Percentiles rank a stretch among this genome's conserved stretches.
Conservation (phyloP, 257 asterid species). For the Solanum dulcamara region DNA sequence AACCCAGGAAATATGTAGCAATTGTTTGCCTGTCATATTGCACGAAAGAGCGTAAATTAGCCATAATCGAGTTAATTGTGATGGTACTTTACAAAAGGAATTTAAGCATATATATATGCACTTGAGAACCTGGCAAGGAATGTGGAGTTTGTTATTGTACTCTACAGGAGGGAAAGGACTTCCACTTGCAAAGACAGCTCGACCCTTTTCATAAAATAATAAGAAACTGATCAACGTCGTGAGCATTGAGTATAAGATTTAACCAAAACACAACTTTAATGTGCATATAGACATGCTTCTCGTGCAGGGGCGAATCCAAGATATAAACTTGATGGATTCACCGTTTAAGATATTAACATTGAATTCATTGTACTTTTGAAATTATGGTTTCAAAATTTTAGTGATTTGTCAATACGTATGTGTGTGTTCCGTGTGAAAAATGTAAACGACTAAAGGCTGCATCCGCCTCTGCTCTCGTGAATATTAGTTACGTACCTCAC, state of each 20-base stretch:
- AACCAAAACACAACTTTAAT: not conserved
- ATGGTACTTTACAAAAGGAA: not conserved
- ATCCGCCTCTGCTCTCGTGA: not conserved
- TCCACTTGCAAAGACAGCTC: slow-evolving; percentile 80
- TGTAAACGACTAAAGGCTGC: not conserved
- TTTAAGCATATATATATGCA: not conserved
- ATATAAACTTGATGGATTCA: not conserved
- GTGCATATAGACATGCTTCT: not conserved
- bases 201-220: slow-evolving; percentile 43
- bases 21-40: slow-evolving; percentile 65
- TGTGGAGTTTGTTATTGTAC: slow-evolving; percentile 37
- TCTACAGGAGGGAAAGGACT: slow-evolving; percentile 86
- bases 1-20: slow-evolving; percentile 92
- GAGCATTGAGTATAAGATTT: not conserved
- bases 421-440: not conserved
- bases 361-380: not conserved
- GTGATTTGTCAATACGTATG: not conserved
- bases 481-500: slow-evolving; percentile 35
- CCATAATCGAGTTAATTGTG: not conserved
- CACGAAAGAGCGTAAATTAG: not conserved
- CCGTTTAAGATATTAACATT: not conserved
- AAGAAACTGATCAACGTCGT: not conserved
- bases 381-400: not conserved
- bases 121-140: slow-evolving; percentile 72
- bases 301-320: not conserved